These are phyloP conservation scores for Komagataella populi DNA, from an alignment of 805 yeast species.

Conservation along the genomic window DNA sequence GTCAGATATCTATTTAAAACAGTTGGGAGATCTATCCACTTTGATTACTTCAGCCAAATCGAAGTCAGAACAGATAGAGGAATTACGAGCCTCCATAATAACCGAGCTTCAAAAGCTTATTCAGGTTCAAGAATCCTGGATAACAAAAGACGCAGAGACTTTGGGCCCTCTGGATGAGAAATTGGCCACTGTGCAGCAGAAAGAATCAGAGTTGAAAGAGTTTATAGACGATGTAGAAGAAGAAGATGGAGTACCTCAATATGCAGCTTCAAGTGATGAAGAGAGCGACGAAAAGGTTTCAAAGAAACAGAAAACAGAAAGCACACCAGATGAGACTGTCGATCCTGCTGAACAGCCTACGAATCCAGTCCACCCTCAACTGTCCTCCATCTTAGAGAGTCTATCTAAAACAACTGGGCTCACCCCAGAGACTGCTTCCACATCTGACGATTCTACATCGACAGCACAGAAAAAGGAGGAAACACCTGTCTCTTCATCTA, in stretches of 20 bases:
- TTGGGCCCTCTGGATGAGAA: conserved; percentile 7
- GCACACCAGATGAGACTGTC: neutral
- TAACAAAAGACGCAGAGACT: conserved; percentile 9
- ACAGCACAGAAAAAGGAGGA: neutral
- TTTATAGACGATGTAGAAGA: conserved; percentile 6
- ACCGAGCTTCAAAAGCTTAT: conserved; percentile 14
- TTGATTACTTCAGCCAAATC: conserved; percentile 1
- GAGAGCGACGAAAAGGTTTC: conserved; percentile 6
- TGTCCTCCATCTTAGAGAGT: neutral
- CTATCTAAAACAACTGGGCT: neutral
- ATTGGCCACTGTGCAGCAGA: conserved; percentile 12
- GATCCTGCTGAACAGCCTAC: neutral
- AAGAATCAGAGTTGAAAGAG: conserved; percentile 7
- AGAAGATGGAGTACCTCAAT: conserved; percentile 7
- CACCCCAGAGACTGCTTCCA: neutral
- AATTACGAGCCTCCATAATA: conserved; percentile 11
- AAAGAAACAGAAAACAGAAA: neutral
- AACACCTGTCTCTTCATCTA: neutral
- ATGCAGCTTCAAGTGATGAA: conserved; percentile 5
- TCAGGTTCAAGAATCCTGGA: conserved; percentile 12
- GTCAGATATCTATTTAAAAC: conserved; percentile 14
- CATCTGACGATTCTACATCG: neutral
- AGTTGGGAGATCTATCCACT: conserved; percentile 7
- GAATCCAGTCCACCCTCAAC: neutral
- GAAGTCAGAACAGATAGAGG: conserved; percentile 6